Percentiles rank a stretch among this genome's conserved stretches.
phyloP scores from a whole-genome alignment of 306 rosid genomes.

The Inga laurina region DNA sequence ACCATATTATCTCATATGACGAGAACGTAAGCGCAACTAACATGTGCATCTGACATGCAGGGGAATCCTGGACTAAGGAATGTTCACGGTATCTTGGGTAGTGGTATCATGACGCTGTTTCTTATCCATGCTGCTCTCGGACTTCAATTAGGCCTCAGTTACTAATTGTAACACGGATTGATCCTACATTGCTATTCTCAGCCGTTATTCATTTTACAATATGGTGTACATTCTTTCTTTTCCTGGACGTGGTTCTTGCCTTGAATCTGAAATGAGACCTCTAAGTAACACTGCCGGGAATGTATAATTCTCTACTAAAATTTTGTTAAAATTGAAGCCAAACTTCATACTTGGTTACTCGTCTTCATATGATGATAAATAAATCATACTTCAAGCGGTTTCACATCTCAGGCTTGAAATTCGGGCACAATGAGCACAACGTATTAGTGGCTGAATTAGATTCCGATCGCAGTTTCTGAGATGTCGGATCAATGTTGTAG shows the following conservation, averaged over 20 bases:
- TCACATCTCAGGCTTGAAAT: neutral
- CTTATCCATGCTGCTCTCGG: slow-evolving; percentile 86
- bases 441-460: neutral
- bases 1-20: neutral
- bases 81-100: slow-evolving; percentile 83
- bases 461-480: neutral
- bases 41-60: slow-evolving; percentile 42
- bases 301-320: slow-evolving; percentile 7
- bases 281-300: neutral
- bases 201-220: slow-evolving; percentile 9
- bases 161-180: slow-evolving; percentile 24
- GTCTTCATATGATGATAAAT: no score
- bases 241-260: slow-evolving; percentile 5
- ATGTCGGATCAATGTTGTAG: neutral
- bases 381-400: neutral
- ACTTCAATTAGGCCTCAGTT: slow-evolving; percentile 83
- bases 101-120: slow-evolving; percentile 89
- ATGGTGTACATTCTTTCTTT: slow-evolving; percentile 29
- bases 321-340: slow-evolving; percentile 13
- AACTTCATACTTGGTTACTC: slow-evolving; percentile 7
- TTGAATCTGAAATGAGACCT: slow-evolving; percentile 17
- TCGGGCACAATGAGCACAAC: neutral
- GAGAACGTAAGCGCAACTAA: neutral
- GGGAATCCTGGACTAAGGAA: slow-evolving; percentile 74
- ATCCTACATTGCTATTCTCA: neutral